Evolutionary conservation across 768 basidiomycete species (phyloP).

Genomic region (Rubroboletus pulcherrimus): DNA sequence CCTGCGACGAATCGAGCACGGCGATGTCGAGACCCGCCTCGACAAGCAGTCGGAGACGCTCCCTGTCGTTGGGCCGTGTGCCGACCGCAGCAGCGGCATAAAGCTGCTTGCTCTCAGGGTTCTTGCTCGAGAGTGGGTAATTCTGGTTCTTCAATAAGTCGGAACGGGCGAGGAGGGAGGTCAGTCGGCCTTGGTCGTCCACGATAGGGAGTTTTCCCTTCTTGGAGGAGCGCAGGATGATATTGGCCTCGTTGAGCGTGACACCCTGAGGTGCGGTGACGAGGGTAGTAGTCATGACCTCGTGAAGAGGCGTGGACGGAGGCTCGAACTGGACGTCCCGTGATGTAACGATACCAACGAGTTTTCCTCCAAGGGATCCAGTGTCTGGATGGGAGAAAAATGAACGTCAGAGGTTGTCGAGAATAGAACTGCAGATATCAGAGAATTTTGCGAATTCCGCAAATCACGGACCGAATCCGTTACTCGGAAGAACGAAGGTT

Average conservation of each 20-base stretch:
- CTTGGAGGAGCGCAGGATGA: conserved; percentile 91
- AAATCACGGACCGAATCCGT: conserved; percentile 68
- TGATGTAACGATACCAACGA: conserved; percentile 93
- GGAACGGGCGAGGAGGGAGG: conserved; percentile 89
- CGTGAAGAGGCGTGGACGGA: conserved; percentile 56
- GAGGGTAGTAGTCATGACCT: conserved; percentile 87
- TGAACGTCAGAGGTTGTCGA: conserved; percentile 18
- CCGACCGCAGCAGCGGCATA: conserved; percentile 96
- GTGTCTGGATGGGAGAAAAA: conserved; percentile 53
- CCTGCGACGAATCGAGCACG: conserved; percentile 93
- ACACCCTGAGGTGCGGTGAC: conserved; percentile 87
- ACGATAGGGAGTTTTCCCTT: conserved; percentile 96
- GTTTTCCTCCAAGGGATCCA: conserved; percentile 83
- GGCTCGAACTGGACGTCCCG: conserved; percentile 94
- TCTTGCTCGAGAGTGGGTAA: conserved; percentile 91
- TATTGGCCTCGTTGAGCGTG: conserved; percentile 88
- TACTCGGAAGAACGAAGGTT: conserved; percentile 92
- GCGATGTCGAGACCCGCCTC: conserved; percentile 96
- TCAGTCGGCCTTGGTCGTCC: conserved; percentile 60
- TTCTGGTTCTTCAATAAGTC: conserved; percentile 97
- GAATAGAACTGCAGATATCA: conserved; percentile 8
- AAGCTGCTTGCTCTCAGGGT: conserved; percentile 87
- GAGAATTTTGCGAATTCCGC: conserved; percentile 47
- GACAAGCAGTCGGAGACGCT: conserved; percentile 79
- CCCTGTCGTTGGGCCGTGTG: conserved; percentile 84